Base-by-base conservation (phyloP, 1,284 basidiomycete species). In the Pseudozyma hubeiensis region DNA sequence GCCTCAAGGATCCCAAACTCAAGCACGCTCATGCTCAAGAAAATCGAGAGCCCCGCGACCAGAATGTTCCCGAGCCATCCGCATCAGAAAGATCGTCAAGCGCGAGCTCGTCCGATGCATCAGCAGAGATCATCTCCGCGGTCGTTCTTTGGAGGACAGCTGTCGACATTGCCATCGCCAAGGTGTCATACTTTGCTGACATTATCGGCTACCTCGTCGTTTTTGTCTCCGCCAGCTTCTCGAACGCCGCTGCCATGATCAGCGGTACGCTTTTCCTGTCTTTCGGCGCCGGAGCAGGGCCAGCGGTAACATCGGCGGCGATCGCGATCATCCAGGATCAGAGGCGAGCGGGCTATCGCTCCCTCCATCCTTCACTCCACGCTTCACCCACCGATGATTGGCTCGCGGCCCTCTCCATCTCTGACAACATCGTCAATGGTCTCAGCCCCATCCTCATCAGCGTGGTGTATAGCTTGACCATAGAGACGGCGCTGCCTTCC, bases 291-390 rank as follows among this genome's bases (percentile, higher is more conserved):
- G 71, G 63, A 4, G 62, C 65, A 3, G 66, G 66, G 14, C 71
- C 71, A 10, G 71, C 66, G 7, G 63, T 69, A 8, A 60, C 66
- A 4, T 69, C 66, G 6, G 71, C 71, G 14, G 71, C 71, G 14
- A 74, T 74, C 19, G 66, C 71, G 33, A 69, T 69, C 49, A 65
- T 74, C 16, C 65, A 68, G 33, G 65, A 74, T 33, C 63, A 62
- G 41, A 54, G 61, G 19, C 52, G 53, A 30, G 53, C 62, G 14
- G 56, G 57, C 4, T 58, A 64, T 33, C 65, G 64, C 14, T 54
- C 70, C 8, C 29, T 74, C 17, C 60, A 68, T 35, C 49, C 61
- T 9, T 35, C 51, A 13, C 54, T 68, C 2, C 65, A 74, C 33
- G 45, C 70, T 9, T 62, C 61, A 5, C 65, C 70, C 29, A 68